Conservation (phyloP, 805 yeast species). For the Cyberlindnera maclurae region DNA sequence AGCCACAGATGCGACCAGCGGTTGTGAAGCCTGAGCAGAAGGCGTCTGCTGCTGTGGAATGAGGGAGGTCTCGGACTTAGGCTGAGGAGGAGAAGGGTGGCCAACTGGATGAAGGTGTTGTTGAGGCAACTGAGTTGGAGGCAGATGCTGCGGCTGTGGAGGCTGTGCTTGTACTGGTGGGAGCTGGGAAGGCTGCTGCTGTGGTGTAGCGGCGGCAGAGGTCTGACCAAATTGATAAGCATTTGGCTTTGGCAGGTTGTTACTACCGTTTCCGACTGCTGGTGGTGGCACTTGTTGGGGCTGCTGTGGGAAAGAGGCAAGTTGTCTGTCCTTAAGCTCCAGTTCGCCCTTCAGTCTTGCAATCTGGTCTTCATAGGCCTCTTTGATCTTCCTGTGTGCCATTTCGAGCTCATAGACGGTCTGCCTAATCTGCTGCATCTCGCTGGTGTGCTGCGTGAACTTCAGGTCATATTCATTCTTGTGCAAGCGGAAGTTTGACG, state of each 20-base stretch:
- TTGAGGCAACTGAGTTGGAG: slow-evolving; percentile 25
- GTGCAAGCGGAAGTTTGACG: slow-evolving; percentile 76
- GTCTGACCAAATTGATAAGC: slow-evolving; percentile 12
- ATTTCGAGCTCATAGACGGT: slow-evolving; percentile 90
- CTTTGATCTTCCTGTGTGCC: slow-evolving; percentile 93
- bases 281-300: slow-evolving; percentile 22
- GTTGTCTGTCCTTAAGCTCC: slow-evolving; percentile 68
- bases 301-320: slow-evolving; percentile 31
- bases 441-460: slow-evolving; percentile 85
- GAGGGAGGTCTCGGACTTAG: slow-evolving; percentile 22
- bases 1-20: slow-evolving; percentile 23
- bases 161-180: slow-evolving; percentile 28
- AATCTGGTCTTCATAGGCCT: slow-evolving; percentile 92
- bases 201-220: slow-evolving; percentile 22
- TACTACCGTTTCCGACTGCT: slow-evolving; percentile 19
- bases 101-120: slow-evolving; percentile 20
- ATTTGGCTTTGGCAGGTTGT: slow-evolving; percentile 20
- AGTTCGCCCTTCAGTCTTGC: slow-evolving; percentile 77
- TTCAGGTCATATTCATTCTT: slow-evolving; percentile 90
- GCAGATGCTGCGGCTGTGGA: slow-evolving; percentile 23
- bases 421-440: slow-evolving; percentile 88
- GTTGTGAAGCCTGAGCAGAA: slow-evolving; percentile 13
- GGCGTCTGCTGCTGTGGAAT: slow-evolving; percentile 13
- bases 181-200: slow-evolving; percentile 28
- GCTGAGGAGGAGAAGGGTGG: slow-evolving; percentile 27